These are phyloP conservation scores for Alternaria gaisen DNA, from an alignment of 2,329 filamentous ascomycete genomes.

Conservation along the genomic window DNA sequence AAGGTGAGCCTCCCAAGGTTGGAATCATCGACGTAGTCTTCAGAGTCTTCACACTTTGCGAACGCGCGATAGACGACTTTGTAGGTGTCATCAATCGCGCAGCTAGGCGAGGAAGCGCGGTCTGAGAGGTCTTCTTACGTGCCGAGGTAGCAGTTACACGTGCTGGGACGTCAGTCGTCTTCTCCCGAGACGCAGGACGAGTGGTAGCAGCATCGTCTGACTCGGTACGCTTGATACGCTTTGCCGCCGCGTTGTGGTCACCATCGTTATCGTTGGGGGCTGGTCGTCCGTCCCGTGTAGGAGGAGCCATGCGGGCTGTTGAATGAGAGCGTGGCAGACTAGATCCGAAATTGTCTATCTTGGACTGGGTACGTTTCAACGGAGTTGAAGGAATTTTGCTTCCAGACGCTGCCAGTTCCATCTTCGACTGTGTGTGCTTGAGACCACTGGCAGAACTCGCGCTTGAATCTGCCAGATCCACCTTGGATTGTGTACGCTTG, in stretches of 20 bases:
- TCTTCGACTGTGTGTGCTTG: constrained; percentile 65
- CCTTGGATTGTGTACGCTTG: constrained; percentile 66
- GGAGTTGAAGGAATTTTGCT: constrained; percentile 50
- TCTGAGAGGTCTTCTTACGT: constrained; percentile 41
- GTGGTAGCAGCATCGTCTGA: constrained; percentile 74
- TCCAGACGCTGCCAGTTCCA: constrained; percentile 69
- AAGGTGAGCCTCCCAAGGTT: constrained; percentile 61
- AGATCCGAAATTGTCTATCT: constrained; percentile 68
- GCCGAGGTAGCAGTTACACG: constrained; percentile 31
- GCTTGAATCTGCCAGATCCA: constrained; percentile 70
- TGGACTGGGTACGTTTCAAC: constrained; percentile 63
- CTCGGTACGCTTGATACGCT: constrained; percentile 74
- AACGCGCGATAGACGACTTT: constrained; percentile 74
- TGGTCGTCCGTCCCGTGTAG: constrained; percentile 35
- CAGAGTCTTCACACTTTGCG: constrained; percentile 60
- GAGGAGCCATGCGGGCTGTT: constrained; percentile 39
- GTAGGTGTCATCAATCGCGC: constrained; percentile 75
- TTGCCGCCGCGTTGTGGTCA: constrained; percentile 60
- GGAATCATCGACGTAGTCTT: constrained; percentile 62
- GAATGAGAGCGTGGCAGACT: constrained; percentile 50
- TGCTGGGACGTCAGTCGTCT: constrained; percentile 19
- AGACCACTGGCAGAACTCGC: constrained; percentile 52
- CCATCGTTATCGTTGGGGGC: constrained; percentile 40
- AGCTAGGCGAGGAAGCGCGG: constrained; percentile 60
- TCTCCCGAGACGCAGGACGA: constrained; percentile 64